phyloP scores from a whole-genome alignment of 1,284 basidiomycete species.

The Schizophyllum commune region DNA sequence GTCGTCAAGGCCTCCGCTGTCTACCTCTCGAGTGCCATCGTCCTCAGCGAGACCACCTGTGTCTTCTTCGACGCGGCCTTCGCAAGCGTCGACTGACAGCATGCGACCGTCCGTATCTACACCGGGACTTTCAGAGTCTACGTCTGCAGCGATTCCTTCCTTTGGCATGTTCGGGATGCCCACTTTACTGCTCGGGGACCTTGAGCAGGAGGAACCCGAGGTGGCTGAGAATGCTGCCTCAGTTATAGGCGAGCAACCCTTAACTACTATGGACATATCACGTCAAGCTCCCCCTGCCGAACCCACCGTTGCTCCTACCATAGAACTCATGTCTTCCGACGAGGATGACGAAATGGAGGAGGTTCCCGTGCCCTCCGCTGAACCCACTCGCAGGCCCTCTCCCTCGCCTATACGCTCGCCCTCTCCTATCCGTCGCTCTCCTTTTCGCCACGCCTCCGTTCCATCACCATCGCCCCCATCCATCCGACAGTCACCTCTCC shows the following conservation, averaged over 20 bases:
- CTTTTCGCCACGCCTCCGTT: not conserved
- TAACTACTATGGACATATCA: not conserved
- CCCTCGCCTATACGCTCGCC: not conserved
- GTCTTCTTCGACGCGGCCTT: not conserved
- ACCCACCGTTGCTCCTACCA: not conserved
- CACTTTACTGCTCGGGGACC: slow-evolving; percentile 16
- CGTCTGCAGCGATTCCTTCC: slow-evolving; percentile 5
- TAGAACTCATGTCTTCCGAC: slow-evolving; percentile 6
- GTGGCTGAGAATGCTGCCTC: not conserved
- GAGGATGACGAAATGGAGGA: slow-evolving; percentile 43
- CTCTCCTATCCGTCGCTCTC: not conserved
- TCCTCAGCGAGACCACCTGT: slow-evolving; percentile 5
- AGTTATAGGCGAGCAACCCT: not conserved
- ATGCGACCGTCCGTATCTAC: not conserved
- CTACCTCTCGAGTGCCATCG: not conserved
- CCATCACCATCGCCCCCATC: not conserved
- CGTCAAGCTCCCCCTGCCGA: too few species aligned
- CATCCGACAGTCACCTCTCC: too few species aligned
- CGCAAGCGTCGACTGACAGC: not conserved
- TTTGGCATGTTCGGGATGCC: slow-evolving; percentile 29
- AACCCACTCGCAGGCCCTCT: not conserved
- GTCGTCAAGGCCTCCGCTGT: slow-evolving; percentile 1
- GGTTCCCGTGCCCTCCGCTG: slow-evolving; percentile 14
- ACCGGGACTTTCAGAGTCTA: not conserved
- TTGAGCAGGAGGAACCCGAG: not conserved